phyloP scores from a whole-genome alignment of 805 yeast species.

The Candida bentonensis region DNA sequence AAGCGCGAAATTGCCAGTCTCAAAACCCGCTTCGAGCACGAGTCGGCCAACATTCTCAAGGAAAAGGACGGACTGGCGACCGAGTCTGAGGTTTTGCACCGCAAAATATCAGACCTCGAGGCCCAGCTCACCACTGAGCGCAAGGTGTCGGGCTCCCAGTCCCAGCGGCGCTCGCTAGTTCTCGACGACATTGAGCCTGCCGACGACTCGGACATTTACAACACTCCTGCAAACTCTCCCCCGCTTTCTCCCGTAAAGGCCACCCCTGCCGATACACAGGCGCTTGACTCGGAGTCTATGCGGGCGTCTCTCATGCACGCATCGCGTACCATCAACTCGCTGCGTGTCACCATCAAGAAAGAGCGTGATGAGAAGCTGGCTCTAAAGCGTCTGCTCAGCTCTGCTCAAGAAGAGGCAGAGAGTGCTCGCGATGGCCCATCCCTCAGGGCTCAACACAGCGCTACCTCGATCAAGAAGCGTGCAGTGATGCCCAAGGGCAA shows the following conservation, averaged over 20 bases:
- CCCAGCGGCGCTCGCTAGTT: not conserved
- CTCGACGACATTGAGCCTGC: conserved; percentile 7
- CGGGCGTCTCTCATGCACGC: conserved; percentile 52
- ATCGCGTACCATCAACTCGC: conserved; percentile 44
- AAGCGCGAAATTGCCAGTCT: conserved; percentile 12
- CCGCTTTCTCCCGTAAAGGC: conserved; percentile 22
- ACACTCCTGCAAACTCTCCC: conserved; percentile 18
- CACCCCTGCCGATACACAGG: conserved; percentile 19
- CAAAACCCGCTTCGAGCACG: conserved; percentile 12
- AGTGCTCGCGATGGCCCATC: conserved; percentile 1
- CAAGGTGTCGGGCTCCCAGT: not conserved
- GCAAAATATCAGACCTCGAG: conserved; percentile 1
- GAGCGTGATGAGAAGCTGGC: conserved; percentile 28
- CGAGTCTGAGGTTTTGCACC: conserved; percentile 1
- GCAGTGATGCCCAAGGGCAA: conserved; percentile 1
- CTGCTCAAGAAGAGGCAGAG: conserved; percentile 16
- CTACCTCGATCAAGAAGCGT: not conserved
- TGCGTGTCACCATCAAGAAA: conserved; percentile 38
- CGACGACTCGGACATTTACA: conserved; percentile 7
- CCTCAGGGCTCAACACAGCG: not conserved
- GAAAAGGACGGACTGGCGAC: conserved; percentile 11
- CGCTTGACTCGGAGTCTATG: conserved; percentile 50
- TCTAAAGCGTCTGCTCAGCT: conserved; percentile 17
- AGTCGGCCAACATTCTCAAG: conserved; percentile 8
- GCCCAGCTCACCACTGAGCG: not conserved